phyloP scores from a whole-genome alignment of 768 basidiomycete species.

The Lactarius hatsudake region DNA sequence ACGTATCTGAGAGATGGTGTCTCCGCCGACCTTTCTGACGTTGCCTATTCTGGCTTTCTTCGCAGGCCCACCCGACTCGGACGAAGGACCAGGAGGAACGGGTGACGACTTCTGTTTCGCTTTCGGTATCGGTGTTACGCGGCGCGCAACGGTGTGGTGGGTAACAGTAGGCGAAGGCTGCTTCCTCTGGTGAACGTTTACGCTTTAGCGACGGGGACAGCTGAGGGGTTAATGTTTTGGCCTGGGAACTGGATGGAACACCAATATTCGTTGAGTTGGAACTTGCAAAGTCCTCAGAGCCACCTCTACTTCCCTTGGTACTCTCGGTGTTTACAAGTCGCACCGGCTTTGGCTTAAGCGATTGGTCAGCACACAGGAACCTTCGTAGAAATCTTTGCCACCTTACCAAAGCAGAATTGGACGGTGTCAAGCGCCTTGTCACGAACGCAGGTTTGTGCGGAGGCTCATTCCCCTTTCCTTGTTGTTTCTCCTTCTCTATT shows the following conservation, averaged over 20 bases:
- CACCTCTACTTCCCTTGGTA: slow-evolving; percentile 14
- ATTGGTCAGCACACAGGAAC: not conserved
- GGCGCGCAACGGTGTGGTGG: slow-evolving; percentile 18
- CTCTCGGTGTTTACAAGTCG: slow-evolving; percentile 19
- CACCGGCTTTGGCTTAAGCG: slow-evolving; percentile 23
- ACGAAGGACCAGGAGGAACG: not conserved
- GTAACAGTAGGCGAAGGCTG: not conserved
- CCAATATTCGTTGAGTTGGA: not conserved
- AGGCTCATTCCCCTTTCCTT: slow-evolving; percentile 18
- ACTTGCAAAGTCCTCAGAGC: slow-evolving; percentile 17
- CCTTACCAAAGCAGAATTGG: slow-evolving; percentile 14
- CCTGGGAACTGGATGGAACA: slow-evolving; percentile 11
- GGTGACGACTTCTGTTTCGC: not conserved
- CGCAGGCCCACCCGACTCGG: not conserved
- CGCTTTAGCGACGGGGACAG: slow-evolving; percentile 22
- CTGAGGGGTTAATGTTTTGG: slow-evolving; percentile 6
- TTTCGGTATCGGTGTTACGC: slow-evolving; percentile 7
- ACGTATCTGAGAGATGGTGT: not conserved
- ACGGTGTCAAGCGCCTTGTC: slow-evolving; percentile 4
- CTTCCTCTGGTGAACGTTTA: slow-evolving; percentile 16
- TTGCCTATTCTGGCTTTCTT: slow-evolving; percentile 15
- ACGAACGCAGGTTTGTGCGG: slow-evolving; percentile 8
- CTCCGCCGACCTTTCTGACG: slow-evolving; percentile 16
- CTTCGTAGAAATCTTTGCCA: not conserved
- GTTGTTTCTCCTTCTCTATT: slow-evolving; percentile 7